Base-by-base conservation (phyloP, 169 alveolate species). In the Cryptosporidium felis region DNA sequence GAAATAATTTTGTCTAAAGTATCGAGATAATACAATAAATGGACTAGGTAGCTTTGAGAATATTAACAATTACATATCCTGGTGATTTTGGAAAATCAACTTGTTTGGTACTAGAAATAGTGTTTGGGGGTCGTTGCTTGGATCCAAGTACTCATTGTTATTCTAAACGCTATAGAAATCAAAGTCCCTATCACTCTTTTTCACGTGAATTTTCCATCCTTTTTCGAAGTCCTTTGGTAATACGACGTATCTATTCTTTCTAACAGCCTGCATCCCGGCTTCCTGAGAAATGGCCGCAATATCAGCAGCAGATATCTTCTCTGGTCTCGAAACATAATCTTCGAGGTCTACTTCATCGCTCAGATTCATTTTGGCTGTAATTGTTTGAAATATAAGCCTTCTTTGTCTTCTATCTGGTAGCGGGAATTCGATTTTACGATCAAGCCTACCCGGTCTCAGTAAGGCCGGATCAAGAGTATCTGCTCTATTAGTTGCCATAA, bases 221-320 rank as follows among this genome's bases (percentile, higher is more conserved):
- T 96, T 95, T 89, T 97, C 99, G 90, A 97, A 97, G 89, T 97
- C 99, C 89, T 95, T 96, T 32, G 97, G 94, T 38, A 96, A 91
- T 42, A 97, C 94, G 32, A 97, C 98, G 88, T 96, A 96, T 90
- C 99, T 92, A 91, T 98, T 98, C 90, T 97, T 97, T 67, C 99
- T 95, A 10, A 98, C 99, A 10, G 99, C 99, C 82, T 97, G 98
- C 97, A 98, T 95, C 32, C 99, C 99, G 1, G 99, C 99, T 89
- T 98, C 99, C 80, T 96, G 96, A 80, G 99, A 97, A 61, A 98
- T 97, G 38, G 99, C 98, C 32, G 99, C 95, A 80, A 98, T 96
- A 90, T 98, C 99, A 41, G 99, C 99, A 21, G 99, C 98, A 53
- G 98, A 95, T 40, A 97, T 94, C 90, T 96, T 98, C 89, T 97